phyloP scores from a whole-genome alignment of 306 rosid species.

The Alnus glutinosa region DNA sequence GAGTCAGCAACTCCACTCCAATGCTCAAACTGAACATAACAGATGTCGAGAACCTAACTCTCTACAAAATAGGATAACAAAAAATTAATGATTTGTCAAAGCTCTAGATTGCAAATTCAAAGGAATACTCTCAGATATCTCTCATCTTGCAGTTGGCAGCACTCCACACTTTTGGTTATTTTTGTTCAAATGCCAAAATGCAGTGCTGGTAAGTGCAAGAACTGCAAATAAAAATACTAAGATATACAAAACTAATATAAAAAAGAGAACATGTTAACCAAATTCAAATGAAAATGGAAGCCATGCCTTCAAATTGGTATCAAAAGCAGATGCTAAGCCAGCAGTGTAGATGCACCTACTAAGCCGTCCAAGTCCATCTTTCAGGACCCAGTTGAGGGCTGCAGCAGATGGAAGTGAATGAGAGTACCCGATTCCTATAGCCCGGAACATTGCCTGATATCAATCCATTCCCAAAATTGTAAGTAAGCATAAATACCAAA shows the following conservation, averaged over 20 bases:
- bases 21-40: constrained; percentile 73
- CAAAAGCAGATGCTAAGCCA: constrained; percentile 82
- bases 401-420: constrained; percentile 91
- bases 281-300: constrained; percentile 4
- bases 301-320: constrained; percentile 83
- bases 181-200: constrained; percentile 28
- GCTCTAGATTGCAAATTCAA: constrained; percentile 6
- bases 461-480: constrained; percentile 33
- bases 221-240: constrained; percentile 11
- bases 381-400: constrained; percentile 89
- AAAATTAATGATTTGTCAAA: constrained; percentile 1
- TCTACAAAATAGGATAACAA: constrained; percentile 51
- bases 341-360: constrained; percentile 90
- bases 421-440: constrained; percentile 78
- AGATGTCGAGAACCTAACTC: constrained; percentile 84
- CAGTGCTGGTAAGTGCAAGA: constrained; percentile 28
- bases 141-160: constrained; percentile 28
- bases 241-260: neutral
- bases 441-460: constrained; percentile 86
- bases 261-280: neutral
- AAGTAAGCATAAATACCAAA: constrained; percentile 20
- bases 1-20: constrained; percentile 90
- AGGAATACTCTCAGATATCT: constrained; percentile 4
- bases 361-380: constrained; percentile 90
- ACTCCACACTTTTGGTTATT: neutral